Evolutionary conservation across 208 protist genomes (phyloP), one percentile per base, ranked within the genome.

Genomic region (Leishmania gerbilli): DNA sequence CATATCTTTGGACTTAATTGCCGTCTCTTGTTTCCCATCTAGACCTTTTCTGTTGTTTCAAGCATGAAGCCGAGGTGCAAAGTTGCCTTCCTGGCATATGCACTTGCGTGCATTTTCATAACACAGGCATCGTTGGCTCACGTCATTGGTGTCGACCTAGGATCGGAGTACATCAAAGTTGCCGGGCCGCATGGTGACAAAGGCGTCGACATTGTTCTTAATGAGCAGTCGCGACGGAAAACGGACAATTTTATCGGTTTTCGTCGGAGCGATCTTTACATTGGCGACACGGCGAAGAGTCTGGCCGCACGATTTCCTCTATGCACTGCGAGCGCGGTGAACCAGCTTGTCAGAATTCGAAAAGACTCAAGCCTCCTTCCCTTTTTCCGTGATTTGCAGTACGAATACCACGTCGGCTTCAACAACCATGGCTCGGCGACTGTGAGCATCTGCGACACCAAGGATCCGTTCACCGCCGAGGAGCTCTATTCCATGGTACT

Each of bases 201-300:
- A 58, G 84, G 72, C 11, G 89, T 99, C 40, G 95, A 99, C 85
- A 97, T 99, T 78, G 95, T 99, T 2, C 86, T 99, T 9, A 99
- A 99, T 87, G 98, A 99, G 78, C 89, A 98, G 71, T 97, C 95
- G 24, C 87, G 92, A 64, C 90, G 98, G 24, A 99, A 99, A 82
- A 98, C 95, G 31, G 84, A 95, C 27, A 97, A 93, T 58, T 95
- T 90, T 55, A 89, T 99, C 79, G 97, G 93, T 3, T 99, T 98
- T 87, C 88, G 91, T 53, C 91, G 93, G 77, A 89, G 86, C 45
- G 98, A 99, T 42, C 85, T 96, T 60, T 98, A 95, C 71, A 92
- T 99, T 75, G 97, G 95, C 37, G 90, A 95, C 9, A 86, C 93
- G 40, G 97, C 97, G 6, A 93, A 94, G 71, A 92, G 85, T 65